Conservation (phyloP, 2,329 filamentous ascomycete genomes). For the Dryadomyces quercus-mongolicae region DNA sequence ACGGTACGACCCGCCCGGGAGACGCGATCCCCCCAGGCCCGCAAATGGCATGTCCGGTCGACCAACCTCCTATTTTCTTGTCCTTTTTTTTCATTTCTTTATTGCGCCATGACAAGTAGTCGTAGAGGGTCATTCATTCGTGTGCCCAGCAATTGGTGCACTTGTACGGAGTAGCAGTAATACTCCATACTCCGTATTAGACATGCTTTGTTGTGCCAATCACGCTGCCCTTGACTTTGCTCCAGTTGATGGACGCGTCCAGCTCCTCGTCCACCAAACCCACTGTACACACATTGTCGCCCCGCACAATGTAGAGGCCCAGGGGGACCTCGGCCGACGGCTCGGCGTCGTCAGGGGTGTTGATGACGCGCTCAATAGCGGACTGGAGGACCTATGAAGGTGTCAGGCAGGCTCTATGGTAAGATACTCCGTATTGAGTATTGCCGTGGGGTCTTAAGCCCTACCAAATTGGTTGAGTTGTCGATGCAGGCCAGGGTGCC, state of each 20-base stretch:
- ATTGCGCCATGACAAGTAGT: too few species aligned
- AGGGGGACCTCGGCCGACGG: conserved; percentile 69
- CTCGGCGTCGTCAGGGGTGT: conserved; percentile 70
- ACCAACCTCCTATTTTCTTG: too few species aligned
- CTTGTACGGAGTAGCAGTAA: too few species aligned
- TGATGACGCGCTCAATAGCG: conserved; percentile 82
- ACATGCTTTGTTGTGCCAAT: conserved; percentile 77
- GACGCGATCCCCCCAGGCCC: too few species aligned
- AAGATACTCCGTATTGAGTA: too few species aligned
- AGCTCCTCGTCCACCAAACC: conserved; percentile 83
- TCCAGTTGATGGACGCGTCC: conserved; percentile 87
- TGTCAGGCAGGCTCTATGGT: not conserved
- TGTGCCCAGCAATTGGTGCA: too few species aligned
- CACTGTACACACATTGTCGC: conserved; percentile 86
- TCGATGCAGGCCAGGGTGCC: conserved; percentile 80
- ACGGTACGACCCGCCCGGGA: too few species aligned
- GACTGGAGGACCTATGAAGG: conserved; percentile 56
- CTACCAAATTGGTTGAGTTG: conserved; percentile 76
- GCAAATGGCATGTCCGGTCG: too few species aligned
- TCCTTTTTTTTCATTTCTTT: too few species aligned
- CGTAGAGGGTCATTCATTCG: too few species aligned
- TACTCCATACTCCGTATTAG: conserved; percentile 22
- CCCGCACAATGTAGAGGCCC: conserved; percentile 82
- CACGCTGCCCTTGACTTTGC: conserved; percentile 70
- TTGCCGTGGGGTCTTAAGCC: conserved; percentile 11